Conservation (phyloP, 495 filamentous ascomycete genomes). For the Podospora comata region DNA sequence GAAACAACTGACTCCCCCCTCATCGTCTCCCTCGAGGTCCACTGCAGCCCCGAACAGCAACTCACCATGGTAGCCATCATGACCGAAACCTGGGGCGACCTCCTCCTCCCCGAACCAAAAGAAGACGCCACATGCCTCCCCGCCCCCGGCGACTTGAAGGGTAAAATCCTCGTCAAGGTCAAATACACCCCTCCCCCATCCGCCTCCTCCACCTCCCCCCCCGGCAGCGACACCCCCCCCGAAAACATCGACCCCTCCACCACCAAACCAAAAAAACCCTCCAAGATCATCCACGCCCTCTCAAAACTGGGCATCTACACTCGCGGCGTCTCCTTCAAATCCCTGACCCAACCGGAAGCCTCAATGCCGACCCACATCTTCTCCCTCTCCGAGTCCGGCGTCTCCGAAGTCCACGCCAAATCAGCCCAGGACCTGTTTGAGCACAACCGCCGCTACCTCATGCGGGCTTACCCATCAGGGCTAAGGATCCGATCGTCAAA, state of each 20-base stretch:
- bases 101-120: slow-evolving; percentile 60
- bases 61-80: slow-evolving; percentile 89
- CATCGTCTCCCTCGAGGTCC: slow-evolving; percentile 87
- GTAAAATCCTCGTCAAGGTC: slow-evolving; percentile 88
- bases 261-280: slow-evolving; percentile 43
- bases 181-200: slow-evolving; percentile 60
- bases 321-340: slow-evolving; percentile 72
- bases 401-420: slow-evolving; percentile 65
- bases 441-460: slow-evolving; percentile 80
- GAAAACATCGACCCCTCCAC: slow-evolving; percentile 23
- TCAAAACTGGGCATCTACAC: slow-evolving; percentile 79
- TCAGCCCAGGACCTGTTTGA: slow-evolving; percentile 61
- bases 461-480: slow-evolving; percentile 86
- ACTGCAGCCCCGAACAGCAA: slow-evolving; percentile 74
- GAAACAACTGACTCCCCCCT: slow-evolving; percentile 68
- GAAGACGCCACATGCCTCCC: slow-evolving; percentile 56
- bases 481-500: slow-evolving; percentile 81
- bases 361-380: slow-evolving; percentile 79
- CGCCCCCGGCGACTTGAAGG: slow-evolving; percentile 58
- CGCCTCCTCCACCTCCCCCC: slow-evolving; percentile 10
- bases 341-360: slow-evolving; percentile 59
- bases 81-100: slow-evolving; percentile 66
- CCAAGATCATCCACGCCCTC: slow-evolving; percentile 72
- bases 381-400: slow-evolving; percentile 76
- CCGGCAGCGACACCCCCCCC: not conserved